A percentile compares a stretch with the other conserved stretches of the same genome.
phyloP scores from a whole-genome alignment of 345 rosid species.

The Lumnitzera littorea region DNA sequence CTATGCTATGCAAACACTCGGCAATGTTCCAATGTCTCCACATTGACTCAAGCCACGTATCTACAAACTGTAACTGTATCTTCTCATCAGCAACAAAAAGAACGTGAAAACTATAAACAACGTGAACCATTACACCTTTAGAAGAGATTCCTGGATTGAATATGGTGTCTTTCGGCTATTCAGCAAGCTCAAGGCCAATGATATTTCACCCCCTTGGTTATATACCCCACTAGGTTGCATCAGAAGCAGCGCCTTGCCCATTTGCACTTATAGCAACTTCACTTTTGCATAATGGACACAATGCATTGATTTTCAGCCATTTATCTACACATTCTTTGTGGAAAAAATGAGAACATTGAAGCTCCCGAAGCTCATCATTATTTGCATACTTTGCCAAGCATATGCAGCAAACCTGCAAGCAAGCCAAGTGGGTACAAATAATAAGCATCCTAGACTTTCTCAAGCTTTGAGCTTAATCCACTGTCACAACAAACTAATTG shows the following conservation, averaged over 20 bases:
- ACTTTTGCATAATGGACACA: conserved; percentile 92
- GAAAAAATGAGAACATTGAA: conserved; percentile 79
- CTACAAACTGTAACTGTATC: no score
- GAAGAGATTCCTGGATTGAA: no score
- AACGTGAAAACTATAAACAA: no score
- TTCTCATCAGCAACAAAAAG: no score
- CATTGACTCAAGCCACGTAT: no score
- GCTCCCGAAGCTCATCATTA: conserved; percentile 90
- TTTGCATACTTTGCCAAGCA: conserved; percentile 91
- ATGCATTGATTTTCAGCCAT: conserved; percentile 92
- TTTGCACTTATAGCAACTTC: conserved; percentile 57
- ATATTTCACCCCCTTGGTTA: neutral
- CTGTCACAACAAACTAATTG: no score
- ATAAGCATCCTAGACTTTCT: neutral
- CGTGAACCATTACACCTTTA: no score
- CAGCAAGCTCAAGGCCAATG: neutral
- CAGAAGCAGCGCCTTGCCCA: conserved; percentile 24
- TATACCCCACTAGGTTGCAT: neutral
- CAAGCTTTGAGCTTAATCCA: no score
- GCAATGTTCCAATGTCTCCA: no score
- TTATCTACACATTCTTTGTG: conserved; percentile 96
- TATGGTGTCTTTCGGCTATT: no score
- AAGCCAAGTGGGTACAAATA: neutral
- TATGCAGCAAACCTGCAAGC: conserved; percentile 79
- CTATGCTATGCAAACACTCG: no score